Evolutionary conservation across 441 rosid genomes (phyloP).

Genomic region (Kokia cookei): DNA sequence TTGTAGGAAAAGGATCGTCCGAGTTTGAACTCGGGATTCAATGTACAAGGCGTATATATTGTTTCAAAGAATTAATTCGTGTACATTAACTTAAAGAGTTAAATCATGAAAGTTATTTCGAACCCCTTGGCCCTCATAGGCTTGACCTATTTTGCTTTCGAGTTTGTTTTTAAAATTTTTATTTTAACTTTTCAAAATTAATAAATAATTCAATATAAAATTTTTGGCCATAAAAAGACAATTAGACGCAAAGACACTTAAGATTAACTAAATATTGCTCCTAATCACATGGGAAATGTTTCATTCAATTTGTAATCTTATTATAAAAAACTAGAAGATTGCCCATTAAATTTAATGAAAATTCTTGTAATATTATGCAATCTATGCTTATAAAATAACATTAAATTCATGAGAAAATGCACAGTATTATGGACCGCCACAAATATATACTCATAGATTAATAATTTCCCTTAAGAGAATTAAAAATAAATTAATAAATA

Average conservation of each 20-base stretch:
- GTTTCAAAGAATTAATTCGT: too few relatives aligned
- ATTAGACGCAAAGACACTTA: conserved; percentile 18
- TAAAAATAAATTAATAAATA: conserved; percentile 6
- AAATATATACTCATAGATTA: conserved; percentile 21
- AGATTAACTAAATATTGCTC: conserved; percentile 1
- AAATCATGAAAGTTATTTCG: too few relatives aligned
- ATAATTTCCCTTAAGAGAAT: background rate
- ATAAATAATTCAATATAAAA: too few relatives aligned
- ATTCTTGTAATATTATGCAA: background rate
- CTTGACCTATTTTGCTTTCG: too few relatives aligned
- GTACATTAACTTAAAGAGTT: too few relatives aligned
- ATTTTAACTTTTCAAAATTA: too few relatives aligned
- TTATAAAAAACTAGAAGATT: background rate
- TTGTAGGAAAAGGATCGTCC: background rate
- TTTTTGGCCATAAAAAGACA: conserved; percentile 4
- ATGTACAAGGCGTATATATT: too few relatives aligned
- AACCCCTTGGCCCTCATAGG: too few relatives aligned
- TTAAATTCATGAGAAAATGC: conserved; percentile 28
- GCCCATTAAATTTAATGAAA: background rate
- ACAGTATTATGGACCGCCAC: conserved; percentile 19
- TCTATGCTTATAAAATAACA: background rate
- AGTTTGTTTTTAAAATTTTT: too few relatives aligned
- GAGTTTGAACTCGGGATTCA: background rate
- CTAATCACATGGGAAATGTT: conserved; percentile 33
- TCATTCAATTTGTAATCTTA: background rate